Percentiles rank a stretch among this genome's conserved stretches.
These are phyloP conservation scores for Mycena vitilis DNA, from an alignment of 768 basidiomycete genomes.

Conservation along the genomic window DNA sequence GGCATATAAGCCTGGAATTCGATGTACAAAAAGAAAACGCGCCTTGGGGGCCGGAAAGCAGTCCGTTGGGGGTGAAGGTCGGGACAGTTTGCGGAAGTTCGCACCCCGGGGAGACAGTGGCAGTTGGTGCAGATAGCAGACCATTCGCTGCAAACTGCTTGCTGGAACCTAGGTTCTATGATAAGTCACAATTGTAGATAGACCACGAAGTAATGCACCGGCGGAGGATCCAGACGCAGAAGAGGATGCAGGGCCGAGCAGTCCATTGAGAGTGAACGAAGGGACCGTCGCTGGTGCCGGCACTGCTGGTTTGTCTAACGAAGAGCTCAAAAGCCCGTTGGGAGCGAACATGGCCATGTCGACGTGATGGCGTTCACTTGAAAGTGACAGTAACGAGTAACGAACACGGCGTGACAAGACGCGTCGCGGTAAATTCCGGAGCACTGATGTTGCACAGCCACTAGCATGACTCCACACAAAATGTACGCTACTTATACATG, in stretches of 20 bases:
- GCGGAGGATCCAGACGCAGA: slow-evolving; percentile 10
- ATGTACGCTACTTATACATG: too few species aligned
- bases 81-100: not conserved
- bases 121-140: slow-evolving; percentile 19
- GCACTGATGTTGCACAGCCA: too few species aligned
- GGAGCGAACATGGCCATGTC: slow-evolving; percentile 40
- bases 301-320: slow-evolving; percentile 18
- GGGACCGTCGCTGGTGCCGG: not conserved
- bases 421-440: slow-evolving; percentile 9
- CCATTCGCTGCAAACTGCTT: slow-evolving; percentile 30
- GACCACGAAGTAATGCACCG: not conserved
- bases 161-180: slow-evolving; percentile 14
- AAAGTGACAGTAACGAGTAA: not conserved
- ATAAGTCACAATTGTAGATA: not conserved
- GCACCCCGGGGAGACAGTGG: not conserved
- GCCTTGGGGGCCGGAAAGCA: slow-evolving; percentile 25
- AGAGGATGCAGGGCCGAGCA: slow-evolving; percentile 20
- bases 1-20: not conserved
- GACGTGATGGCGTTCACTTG: not conserved
- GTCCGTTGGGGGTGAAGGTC: slow-evolving; percentile 38
- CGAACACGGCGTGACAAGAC: slow-evolving; percentile 12
- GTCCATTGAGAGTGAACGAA: slow-evolving; percentile 24
- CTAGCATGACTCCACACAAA: too few species aligned
- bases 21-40: not conserved
- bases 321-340: slow-evolving; percentile 46